Percentiles rank a stretch among this genome's conserved stretches.
Conservation (phyloP, 1,284 basidiomycete species). For the Melanopsichium pennsylvanicum region DNA sequence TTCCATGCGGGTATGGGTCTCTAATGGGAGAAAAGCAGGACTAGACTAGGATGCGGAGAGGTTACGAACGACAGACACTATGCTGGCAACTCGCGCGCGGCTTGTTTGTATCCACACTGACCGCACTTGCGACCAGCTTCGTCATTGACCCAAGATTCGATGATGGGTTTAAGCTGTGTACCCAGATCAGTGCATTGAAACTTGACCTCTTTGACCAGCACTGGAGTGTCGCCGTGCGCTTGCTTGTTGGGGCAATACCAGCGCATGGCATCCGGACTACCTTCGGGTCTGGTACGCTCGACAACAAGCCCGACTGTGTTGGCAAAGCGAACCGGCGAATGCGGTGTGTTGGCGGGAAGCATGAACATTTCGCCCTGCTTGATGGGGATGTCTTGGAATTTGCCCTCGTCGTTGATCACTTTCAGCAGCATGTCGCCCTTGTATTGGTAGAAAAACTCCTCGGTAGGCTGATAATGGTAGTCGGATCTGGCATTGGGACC, state of each 20-base stretch:
- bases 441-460: slow-evolving; percentile 64
- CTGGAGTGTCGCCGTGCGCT: slow-evolving; percentile 74
- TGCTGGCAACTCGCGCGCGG: slow-evolving; percentile 36
- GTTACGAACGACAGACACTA: background rate
- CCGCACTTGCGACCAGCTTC: slow-evolving; percentile 47
- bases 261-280: slow-evolving; percentile 79
- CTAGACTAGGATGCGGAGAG: background rate
- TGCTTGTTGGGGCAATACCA: slow-evolving; percentile 85
- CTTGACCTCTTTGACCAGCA: slow-evolving; percentile 82
- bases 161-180: slow-evolving; percentile 90
- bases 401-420: slow-evolving; percentile 80
- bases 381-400: slow-evolving; percentile 85
- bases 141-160: slow-evolving; percentile 67
- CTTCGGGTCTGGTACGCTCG: slow-evolving; percentile 81
- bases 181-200: slow-evolving; percentile 93
- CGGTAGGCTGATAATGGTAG: slow-evolving; percentile 61
- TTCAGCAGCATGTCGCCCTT: slow-evolving; percentile 79
- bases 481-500: slow-evolving; percentile 63
- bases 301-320: slow-evolving; percentile 94
- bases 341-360: slow-evolving; percentile 87
- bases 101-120: slow-evolving; percentile 36
- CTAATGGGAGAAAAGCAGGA: too few species aligned
- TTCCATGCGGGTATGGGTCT: slow-evolving; percentile 5
- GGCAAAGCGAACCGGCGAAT: slow-evolving; percentile 89
- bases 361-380: slow-evolving; percentile 96